A percentile compares a stretch with the other conserved stretches of the same genome.
Conservation (phyloP, 2,329 filamentous ascomycete species). For the Zasmidium cellare region DNA sequence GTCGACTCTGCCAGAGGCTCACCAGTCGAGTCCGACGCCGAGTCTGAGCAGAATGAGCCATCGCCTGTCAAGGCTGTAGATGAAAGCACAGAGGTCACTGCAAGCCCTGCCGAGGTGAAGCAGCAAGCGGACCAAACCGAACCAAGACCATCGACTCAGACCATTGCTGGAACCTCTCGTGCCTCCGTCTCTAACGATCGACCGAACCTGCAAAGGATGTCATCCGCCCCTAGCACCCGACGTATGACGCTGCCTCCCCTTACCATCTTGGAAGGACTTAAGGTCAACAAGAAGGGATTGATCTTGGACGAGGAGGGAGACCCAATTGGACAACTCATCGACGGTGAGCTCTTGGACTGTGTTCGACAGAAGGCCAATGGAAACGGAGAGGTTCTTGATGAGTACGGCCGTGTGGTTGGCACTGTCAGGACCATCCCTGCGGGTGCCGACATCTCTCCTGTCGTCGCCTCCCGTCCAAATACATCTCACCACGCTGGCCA, state of each 20-base stretch:
- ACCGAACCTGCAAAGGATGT: not conserved
- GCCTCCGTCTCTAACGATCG: not conserved
- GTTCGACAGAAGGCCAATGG: slow-evolving; percentile 49
- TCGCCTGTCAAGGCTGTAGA: not conserved
- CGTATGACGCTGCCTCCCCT: slow-evolving; percentile 36
- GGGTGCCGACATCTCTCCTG: not conserved
- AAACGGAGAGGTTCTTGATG: slow-evolving; percentile 49
- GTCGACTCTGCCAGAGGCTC: not conserved
- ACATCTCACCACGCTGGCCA: not conserved
- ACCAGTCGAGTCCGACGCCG: not conserved
- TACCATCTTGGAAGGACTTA: slow-evolving; percentile 50
- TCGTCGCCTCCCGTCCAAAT: not conserved
- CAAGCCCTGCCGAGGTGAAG: not conserved
- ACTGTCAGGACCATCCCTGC: slow-evolving; percentile 24
- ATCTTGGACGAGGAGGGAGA: slow-evolving; percentile 51
- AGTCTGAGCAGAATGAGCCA: not conserved
- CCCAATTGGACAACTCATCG: slow-evolving; percentile 48
- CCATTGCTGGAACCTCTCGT: not conserved
- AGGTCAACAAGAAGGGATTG: slow-evolving; percentile 57
- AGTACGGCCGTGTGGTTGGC: slow-evolving; percentile 48
- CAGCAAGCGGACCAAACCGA: not conserved
- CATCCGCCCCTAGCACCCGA: not conserved
- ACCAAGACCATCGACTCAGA: not conserved
- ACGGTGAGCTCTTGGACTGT: slow-evolving; percentile 45
- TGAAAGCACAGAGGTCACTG: not conserved